Evolutionary conservation across 1,284 basidiomycete species (phyloP), one percentile per base, ranked within the genome.

Genomic region (Sanguinoderma infundibulare): DNA sequence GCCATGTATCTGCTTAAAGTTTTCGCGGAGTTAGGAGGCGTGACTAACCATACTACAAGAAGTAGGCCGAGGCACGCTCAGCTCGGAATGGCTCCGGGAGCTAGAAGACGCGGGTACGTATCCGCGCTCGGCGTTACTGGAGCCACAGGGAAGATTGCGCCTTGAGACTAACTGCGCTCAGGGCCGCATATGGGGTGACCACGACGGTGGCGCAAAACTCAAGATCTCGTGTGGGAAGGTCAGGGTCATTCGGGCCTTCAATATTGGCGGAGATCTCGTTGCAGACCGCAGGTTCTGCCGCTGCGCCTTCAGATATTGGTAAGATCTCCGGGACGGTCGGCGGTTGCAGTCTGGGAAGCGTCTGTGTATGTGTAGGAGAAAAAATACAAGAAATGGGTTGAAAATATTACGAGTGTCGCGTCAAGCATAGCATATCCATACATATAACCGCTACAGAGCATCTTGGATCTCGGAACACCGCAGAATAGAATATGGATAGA

Each of bases 381-480:
- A 8, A 24, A 44, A 28, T 17, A 15, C 42, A 28, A 46, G 42
- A 46, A 46, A 46, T 46, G 24, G n/a, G 28, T 28, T 46, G 14
- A 26, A 46, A 26, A 46, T 26, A 46, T 28, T 17, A 46, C 28
- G 24, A 46, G 24, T 26, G 8, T 22, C 22, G 24, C 32, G 42
- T 20, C 34, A 46, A 30, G 42, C 2, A 24, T 49, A 56, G 42
- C 26, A 36, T 56, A 56, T 35, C 28, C 26, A 50, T 49, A 20
- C 6, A 36, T 46, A 28, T 30, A 28, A 7, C 39, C 30, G 42
- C 24, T 46, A 46, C 42, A 46, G 14, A 42, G 22, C 20, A 46
- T 46, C 42, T 46, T 10, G 34, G 36, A 53, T 58, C 57, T 58
- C 57, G 49, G 32, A 44, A 24, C 36, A 47, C 42, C 42, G 42